Conservation (phyloP, 306 rosid species). For the Oemleria cerasiformis region DNA sequence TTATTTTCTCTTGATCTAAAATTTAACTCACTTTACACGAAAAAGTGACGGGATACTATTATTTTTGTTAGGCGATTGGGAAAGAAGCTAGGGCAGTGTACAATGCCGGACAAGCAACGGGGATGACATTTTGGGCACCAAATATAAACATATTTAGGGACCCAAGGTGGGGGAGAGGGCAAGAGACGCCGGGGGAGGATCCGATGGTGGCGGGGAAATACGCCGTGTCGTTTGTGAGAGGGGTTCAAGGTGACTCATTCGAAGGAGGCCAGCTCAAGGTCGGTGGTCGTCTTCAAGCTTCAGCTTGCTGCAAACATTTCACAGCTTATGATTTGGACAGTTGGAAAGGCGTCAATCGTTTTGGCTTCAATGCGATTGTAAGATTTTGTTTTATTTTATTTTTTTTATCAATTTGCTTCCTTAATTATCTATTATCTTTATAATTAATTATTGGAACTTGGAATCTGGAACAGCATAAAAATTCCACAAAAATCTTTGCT, state of each 20-base stretch:
- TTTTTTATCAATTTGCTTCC: not conserved
- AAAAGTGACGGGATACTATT: no score
- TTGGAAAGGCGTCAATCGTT: slow-evolving; percentile 73
- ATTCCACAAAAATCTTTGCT: not conserved
- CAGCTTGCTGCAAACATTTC: slow-evolving; percentile 96
- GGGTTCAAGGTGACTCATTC: slow-evolving; percentile 74
- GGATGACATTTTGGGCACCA: slow-evolving; percentile 97
- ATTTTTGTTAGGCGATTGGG: slow-evolving; percentile 51
- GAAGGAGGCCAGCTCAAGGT: slow-evolving; percentile 41
- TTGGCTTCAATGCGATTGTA: slow-evolving; percentile 68
- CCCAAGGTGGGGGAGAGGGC: slow-evolving; percentile 98
- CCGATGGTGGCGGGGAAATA: slow-evolving; percentile 58
- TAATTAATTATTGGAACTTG: not conserved
- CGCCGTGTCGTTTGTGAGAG: slow-evolving; percentile 72
- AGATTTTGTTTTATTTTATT: slow-evolving; percentile 8
- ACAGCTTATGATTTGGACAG: slow-evolving; percentile 92
- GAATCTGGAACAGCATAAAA: no score
- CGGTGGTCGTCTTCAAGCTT: slow-evolving; percentile 57
- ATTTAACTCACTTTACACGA: no score
- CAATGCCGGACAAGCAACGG: slow-evolving; percentile 72
- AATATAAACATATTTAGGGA: slow-evolving; percentile 89
- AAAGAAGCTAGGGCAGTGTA: slow-evolving; percentile 70
- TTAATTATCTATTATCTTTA: not conserved
- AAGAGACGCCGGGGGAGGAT: slow-evolving; percentile 96
- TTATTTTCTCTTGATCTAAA: no score